These are phyloP conservation scores for Obba rivulosa DNA, from an alignment of 768 basidiomycete genomes.

Conservation along the genomic window DNA sequence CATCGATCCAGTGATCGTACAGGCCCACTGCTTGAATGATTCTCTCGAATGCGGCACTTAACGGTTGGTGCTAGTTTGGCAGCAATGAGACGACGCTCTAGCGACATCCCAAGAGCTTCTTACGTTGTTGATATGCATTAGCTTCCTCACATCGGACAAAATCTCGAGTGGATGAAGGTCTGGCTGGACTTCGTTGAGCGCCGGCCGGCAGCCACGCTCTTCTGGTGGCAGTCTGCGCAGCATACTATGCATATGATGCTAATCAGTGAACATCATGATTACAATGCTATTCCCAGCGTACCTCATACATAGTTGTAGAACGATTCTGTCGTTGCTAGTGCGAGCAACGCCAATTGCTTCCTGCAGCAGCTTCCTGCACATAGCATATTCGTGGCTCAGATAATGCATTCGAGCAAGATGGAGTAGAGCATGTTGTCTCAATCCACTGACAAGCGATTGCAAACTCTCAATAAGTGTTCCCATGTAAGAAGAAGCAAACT, in stretches of 20 bases:
- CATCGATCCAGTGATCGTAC: conserved; percentile 68
- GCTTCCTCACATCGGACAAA: conserved; percentile 70
- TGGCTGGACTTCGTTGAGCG: conserved; percentile 69
- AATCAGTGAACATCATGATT: conserved; percentile 1
- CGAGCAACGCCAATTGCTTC: conserved; percentile 80
- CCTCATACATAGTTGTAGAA: conserved; percentile 80
- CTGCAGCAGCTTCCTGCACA: conserved; percentile 61
- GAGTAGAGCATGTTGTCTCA: conserved; percentile 76
- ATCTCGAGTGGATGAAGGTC: conserved; percentile 73
- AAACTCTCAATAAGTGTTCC: neutral
- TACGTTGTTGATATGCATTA: conserved; percentile 64
- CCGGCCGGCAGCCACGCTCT: conserved; percentile 40
- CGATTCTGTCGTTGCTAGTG: conserved; percentile 62
- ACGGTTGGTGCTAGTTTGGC: conserved; percentile 55
- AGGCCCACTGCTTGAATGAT: conserved; percentile 61
- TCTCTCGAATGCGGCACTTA: conserved; percentile 64
- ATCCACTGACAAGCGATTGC: conserved; percentile 41
- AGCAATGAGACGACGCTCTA: neutral
- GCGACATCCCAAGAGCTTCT: conserved; percentile 7
- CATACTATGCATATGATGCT: conserved; percentile 39
- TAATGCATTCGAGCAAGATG: conserved; percentile 79
- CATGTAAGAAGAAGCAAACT: conserved; percentile 21
- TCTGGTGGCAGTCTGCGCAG: conserved; percentile 63
- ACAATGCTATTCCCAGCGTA: conserved; percentile 17
- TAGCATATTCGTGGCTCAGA: conserved; percentile 57